phyloP scores from a whole-genome alignment of 495 filamentous ascomycete species.

The Penicillium lagena region DNA sequence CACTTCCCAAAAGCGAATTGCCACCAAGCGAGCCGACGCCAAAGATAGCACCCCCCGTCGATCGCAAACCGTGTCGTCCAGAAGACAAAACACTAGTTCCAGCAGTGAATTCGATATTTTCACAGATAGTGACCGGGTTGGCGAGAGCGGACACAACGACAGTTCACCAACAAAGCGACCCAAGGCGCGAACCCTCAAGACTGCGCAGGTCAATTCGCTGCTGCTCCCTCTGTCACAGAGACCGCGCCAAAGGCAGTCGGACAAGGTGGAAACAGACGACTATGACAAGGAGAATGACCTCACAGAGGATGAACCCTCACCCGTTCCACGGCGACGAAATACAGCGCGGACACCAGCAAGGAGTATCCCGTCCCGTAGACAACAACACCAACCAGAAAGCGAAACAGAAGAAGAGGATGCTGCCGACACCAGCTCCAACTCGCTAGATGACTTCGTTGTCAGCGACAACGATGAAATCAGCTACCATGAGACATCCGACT shows the following conservation, averaged over 20 bases:
- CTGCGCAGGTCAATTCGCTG: constrained; percentile 30
- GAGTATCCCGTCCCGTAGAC: not conserved
- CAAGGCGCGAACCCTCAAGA: constrained; percentile 20
- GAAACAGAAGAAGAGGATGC: not conserved
- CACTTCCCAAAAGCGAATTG: not conserved
- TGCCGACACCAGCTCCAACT: constrained; percentile 19
- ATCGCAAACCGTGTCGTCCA: not conserved
- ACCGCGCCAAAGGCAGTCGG: constrained; percentile 13
- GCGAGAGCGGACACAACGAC: constrained; percentile 10
- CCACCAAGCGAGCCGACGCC: not conserved
- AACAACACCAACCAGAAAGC: no score
- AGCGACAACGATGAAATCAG: constrained; percentile 41
- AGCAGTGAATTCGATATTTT: constrained; percentile 27
- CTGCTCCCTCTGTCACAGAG: constrained; percentile 20
- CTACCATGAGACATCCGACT: constrained; percentile 29
- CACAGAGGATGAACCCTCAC: constrained; percentile 13
- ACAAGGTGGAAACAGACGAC: constrained; percentile 26
- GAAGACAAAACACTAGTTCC: constrained; percentile 8
- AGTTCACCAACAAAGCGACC: constrained; percentile 12
- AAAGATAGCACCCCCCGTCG: not conserved
- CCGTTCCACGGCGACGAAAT: constrained; percentile 2
- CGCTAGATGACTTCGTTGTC: constrained; percentile 40
- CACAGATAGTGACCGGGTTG: constrained; percentile 18
- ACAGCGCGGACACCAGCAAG: constrained; percentile 7
- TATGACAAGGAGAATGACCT: constrained; percentile 42